Evolutionary conservation across 2,329 filamentous ascomycete genomes (phyloP), one percentile per base, ranked within the genome.

Genomic region (Trichoderma endophyticum): DNA sequence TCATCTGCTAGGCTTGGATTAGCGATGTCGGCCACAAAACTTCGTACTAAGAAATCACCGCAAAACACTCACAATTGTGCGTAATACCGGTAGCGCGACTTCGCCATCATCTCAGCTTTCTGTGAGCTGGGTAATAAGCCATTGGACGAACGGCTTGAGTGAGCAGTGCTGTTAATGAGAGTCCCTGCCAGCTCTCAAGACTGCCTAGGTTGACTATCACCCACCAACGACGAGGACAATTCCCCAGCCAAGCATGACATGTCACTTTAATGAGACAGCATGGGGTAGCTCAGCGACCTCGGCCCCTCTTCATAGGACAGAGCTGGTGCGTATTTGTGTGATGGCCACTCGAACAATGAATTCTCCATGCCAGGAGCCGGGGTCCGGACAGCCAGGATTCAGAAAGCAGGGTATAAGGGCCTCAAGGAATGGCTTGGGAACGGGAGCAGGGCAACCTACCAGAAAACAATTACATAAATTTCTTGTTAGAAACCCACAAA

Each of bases 241-340:
- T 61, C 39, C 56, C 43, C 24, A 39, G 70, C 34, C 63, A 54
- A 43, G 70, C 62, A 71, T 71, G 70, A 71, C 62, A 59, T 51
- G 70, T 71, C 70, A 71, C 39, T 67, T 62, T 71, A 26, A 2
- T 61, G 63, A 28, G 39, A 62, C 70, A 28, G 63, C 63, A 65
- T 30, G 56, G 62, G 48, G 54, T 21, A 18, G 28, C 28, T 36
- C 30, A 67, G 63, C 56, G 56, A 43, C 54, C n/a, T 21, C 62
- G 48, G 18, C 51, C 56, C 56, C 18, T 34, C 28, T 34, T 54
- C 14, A 28, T n/a, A 39, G 54, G 28, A n/a, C 39, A 28, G 59
- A 39, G 24, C 9, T 51, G 51, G 30, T 71, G 63, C 56, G 34
- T n/a, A 60, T 21, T n/a, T n/a, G 11, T 36, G 34, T 24, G 43